Conservation (phyloP, 257 asterid genomes). For the Salvia splendens region DNA sequence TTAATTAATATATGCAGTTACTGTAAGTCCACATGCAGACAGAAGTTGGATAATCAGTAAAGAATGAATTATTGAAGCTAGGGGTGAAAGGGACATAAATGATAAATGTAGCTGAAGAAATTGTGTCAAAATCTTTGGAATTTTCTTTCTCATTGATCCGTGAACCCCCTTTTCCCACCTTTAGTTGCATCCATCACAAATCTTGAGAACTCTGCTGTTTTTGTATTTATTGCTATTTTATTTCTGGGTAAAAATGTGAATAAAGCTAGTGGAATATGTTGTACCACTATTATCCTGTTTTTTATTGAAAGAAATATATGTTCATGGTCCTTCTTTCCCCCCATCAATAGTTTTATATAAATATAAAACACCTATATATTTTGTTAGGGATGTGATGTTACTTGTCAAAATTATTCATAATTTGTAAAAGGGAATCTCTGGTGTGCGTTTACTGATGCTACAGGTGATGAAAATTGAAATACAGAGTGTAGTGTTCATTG, state of each 20-base stretch:
- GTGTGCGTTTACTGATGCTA: not conserved
- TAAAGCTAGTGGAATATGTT: conserved; percentile 9
- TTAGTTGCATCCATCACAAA: conserved; percentile 14
- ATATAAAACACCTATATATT: not conserved
- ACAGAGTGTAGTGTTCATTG: not conserved
- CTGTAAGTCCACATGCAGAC: not conserved
- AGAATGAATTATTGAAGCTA: conserved; percentile 13
- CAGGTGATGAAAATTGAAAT: not conserved
- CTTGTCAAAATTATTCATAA: not conserved
- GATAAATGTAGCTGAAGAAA: too few species aligned
- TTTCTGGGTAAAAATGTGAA: conserved; percentile 4
- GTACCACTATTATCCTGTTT: conserved; percentile 8
- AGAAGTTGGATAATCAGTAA: conserved; percentile 21
- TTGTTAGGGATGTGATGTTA: conserved; percentile 4
- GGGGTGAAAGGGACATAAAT: too few species aligned
- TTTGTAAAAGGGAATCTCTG: not conserved
- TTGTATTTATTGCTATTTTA: conserved; percentile 18
- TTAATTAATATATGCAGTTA: not conserved
- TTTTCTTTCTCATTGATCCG: conserved; percentile 21
- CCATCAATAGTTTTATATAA: not conserved
- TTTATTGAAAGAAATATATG: conserved; percentile 21
- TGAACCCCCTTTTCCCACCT: conserved; percentile 20
- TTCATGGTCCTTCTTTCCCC: conserved; percentile 17
- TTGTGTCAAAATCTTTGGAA: too few species aligned
- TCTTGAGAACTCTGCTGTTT: conserved; percentile 28